phyloP scores from a whole-genome alignment of 805 yeast species.

The Nakazawaea wickerhamii region DNA sequence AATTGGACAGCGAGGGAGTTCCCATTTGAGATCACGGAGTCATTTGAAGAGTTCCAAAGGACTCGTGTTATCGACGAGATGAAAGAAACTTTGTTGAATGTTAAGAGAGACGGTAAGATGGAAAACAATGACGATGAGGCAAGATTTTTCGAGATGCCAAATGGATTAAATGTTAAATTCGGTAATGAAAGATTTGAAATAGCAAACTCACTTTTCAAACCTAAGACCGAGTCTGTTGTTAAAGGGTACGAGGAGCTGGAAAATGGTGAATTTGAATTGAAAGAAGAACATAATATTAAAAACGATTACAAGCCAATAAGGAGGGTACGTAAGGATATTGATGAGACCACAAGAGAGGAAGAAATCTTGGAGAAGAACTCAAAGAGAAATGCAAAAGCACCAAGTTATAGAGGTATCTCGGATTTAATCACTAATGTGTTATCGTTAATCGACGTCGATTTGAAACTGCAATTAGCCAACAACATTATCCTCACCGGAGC shows the following conservation, averaged over 20 bases:
- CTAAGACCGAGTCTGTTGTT: constrained; percentile 35
- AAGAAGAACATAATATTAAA: constrained; percentile 13
- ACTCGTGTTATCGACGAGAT: constrained; percentile 60
- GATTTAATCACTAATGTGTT: constrained; percentile 53
- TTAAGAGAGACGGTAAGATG: constrained; percentile 16
- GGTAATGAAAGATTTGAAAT: constrained; percentile 55
- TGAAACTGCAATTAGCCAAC: constrained; percentile 81
- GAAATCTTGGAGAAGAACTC: background rate
- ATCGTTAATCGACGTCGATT: constrained; percentile 67
- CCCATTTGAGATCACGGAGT: constrained; percentile 35
- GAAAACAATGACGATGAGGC: constrained; percentile 22
- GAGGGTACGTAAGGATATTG: constrained; percentile 13
- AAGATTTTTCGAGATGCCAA: constrained; percentile 67
- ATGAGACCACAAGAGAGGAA: background rate
- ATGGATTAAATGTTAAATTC: constrained; percentile 63
- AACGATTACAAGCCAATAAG: constrained; percentile 14
- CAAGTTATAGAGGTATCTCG: constrained; percentile 40
- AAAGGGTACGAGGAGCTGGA: constrained; percentile 32
- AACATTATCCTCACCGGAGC: constrained; percentile 88
- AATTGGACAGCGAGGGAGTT: constrained; percentile 24
- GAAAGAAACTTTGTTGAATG: constrained; percentile 65
- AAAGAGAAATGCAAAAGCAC: constrained; percentile 15
- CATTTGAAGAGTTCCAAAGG: constrained; percentile 53
- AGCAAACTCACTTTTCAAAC: constrained; percentile 72
- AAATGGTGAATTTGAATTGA: constrained; percentile 45